phyloP scores from a whole-genome alignment of 306 rosid genomes.

The Herpetospermum pedunculosum region DNA sequence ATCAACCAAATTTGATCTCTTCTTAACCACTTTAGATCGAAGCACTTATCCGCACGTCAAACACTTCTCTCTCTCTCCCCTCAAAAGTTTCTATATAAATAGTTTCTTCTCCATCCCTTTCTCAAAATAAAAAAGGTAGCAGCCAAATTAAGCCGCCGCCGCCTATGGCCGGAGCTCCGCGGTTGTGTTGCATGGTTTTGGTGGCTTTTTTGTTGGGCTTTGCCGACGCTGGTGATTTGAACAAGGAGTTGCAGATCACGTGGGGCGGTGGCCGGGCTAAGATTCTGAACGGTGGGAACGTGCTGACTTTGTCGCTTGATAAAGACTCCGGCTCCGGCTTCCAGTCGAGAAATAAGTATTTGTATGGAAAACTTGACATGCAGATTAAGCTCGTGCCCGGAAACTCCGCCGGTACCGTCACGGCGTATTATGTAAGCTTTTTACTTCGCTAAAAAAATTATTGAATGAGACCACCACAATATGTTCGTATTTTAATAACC shows the following conservation, averaged over 20 bases:
- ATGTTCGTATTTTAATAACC: too few relatives aligned
- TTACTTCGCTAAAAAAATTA: too few relatives aligned
- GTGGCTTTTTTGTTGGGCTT: not conserved
- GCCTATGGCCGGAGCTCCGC: not conserved
- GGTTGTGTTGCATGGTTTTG: not conserved
- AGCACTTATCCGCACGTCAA: not conserved
- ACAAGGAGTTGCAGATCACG: slow-evolving; percentile 41
- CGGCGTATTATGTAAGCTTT: slow-evolving; percentile 50
- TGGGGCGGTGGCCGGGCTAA: slow-evolving; percentile 66
- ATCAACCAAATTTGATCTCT: not conserved
- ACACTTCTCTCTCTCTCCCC: not conserved
- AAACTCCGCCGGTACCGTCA: slow-evolving; percentile 70
- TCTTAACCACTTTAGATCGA: not conserved
- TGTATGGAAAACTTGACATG: slow-evolving; percentile 52
- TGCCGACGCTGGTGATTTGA: slow-evolving; percentile 27
- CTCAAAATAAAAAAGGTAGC: not conserved
- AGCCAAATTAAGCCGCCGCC: not conserved
- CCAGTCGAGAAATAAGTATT: slow-evolving; percentile 34
- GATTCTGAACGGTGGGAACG: slow-evolving; percentile 20
- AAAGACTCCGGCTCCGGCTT: slow-evolving; percentile 70
- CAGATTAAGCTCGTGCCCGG: slow-evolving; percentile 54
- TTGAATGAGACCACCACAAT: not conserved
- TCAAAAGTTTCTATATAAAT: not conserved
- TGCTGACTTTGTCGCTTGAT: slow-evolving; percentile 56
- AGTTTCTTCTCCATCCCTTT: not conserved